Evolutionary conservation across 2,329 filamentous ascomycete species (phyloP).

Genomic region (Simplicillium sp.): DNA sequence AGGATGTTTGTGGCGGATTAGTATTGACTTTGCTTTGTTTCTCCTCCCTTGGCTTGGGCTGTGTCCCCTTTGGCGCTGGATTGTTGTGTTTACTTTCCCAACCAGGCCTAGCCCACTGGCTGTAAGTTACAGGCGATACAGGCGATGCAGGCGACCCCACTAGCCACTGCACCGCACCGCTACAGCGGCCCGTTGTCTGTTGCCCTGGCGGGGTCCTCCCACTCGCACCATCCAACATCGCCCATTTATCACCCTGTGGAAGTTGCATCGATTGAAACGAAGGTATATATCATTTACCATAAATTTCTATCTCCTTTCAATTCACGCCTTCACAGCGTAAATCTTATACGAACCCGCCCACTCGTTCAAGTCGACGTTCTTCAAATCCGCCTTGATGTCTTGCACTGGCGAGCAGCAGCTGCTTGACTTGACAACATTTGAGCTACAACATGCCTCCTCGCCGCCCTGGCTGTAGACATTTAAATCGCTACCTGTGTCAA

Average conservation of each 20-base stretch:
- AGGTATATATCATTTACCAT: too few relatives aligned
- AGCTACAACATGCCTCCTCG: not conserved
- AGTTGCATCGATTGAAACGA: too few relatives aligned
- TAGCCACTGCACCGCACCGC: too few relatives aligned
- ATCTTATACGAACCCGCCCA: not conserved
- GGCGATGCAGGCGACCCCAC: too few relatives aligned
- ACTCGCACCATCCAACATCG: too few relatives aligned
- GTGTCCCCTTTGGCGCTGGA: not conserved
- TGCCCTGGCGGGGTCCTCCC: too few relatives aligned
- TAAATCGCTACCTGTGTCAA: not conserved
- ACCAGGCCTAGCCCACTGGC: too few relatives aligned
- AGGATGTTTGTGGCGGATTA: not conserved
- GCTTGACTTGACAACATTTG: not conserved
- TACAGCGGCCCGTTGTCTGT: too few relatives aligned
- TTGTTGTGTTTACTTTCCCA: not conserved
- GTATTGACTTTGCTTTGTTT: too few relatives aligned
- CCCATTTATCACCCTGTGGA: too few relatives aligned
- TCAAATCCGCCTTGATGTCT: not conserved
- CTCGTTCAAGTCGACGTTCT: not conserved
- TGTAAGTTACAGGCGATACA: not conserved
- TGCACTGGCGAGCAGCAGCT: not conserved
- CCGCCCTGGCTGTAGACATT: not conserved
- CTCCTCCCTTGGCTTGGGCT: not conserved
- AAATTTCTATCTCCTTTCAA: not conserved
- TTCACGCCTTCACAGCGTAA: not conserved